Base-by-base conservation (phyloP, 2,329 filamentous ascomycete species). In the Monosporascus sp. region DNA sequence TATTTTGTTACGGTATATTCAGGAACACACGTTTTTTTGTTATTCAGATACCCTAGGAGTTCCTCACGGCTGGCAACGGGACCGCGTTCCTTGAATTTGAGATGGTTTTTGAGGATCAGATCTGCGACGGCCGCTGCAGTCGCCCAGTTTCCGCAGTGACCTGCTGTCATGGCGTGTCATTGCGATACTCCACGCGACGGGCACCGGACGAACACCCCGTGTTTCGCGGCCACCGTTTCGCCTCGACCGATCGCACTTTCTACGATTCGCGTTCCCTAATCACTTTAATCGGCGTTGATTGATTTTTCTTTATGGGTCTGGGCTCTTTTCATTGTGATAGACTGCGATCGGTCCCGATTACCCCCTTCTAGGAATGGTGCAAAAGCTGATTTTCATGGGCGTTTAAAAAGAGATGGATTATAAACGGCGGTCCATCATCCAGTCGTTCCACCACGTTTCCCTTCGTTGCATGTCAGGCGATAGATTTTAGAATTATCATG, bases 41-140 rank as follows among this genome's bases (percentile, higher is more conserved):
- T 57, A 54, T 61, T 62, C 57, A 63, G 63, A 68, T 67, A 67
- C 65, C 65, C 61, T 57, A 54, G 64, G 58, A 59, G 54, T 56
- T 61, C 55, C 54, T 54, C 49, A 57, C 47, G 53, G 54, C 50
- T 49, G 52, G 58, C 54, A 53, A 49, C 25, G 54, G 51, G 56
- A 49, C 45, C 42, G 37, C 41, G 36, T 37, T 27, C 44, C 46
- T 47, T 34, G 41, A 55, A 46, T 50, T 34, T 39, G 18, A 37
- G n/a, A 50, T 42, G 45, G 20, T 49, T 49, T 46, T 46, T 22
- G 39, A 47, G 25, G 49, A 51, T 36, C 31, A 27, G 20, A 37
- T 47, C 38, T 37, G 36, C 27, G 44, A 14, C 11, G 11, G 11
- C 31, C 27, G 27, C 9, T 34, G 31, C 31, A 34, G 42, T 38